Evolutionary conservation across 2,329 filamentous ascomycete species (phyloP).

Genomic region (Trichoderma arundinaceum): DNA sequence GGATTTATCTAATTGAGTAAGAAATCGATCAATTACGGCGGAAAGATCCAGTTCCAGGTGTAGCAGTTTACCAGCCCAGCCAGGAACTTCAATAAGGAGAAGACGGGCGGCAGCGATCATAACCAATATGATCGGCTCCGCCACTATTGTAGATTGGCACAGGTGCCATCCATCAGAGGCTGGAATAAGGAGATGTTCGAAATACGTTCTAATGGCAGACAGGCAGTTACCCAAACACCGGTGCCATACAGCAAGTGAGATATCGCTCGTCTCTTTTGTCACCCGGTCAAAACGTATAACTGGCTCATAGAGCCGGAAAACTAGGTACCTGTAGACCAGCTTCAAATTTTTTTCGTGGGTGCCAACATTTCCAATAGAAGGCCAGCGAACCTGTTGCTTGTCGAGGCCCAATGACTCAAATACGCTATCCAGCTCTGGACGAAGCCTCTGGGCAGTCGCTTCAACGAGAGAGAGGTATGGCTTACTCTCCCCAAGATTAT

Average conservation of each 20-base stretch:
- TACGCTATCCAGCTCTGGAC: not conserved
- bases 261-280: not conserved
- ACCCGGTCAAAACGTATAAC: not conserved
- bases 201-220: not conserved
- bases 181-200: not conserved
- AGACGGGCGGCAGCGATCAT: constrained; percentile 2
- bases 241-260: not conserved
- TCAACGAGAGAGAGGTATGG: not conserved
- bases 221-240: not conserved
- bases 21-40: not conserved
- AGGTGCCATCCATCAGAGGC: not conserved
- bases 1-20: not conserved
- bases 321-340: not conserved
- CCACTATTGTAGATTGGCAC: not conserved
- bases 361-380: not conserved
- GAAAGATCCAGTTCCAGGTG: not conserved
- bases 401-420: not conserved
- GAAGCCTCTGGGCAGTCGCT: not conserved
- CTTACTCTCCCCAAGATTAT: too few species aligned
- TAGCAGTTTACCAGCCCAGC: not conserved
- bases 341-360: not conserved
- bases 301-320: constrained; percentile 5
- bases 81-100: not conserved
- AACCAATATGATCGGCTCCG: not conserved
- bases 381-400: constrained; percentile 6